Evolutionary conservation across 2,329 filamentous ascomycete genomes (phyloP).

Genomic region (Pseudomassariella vexata): DNA sequence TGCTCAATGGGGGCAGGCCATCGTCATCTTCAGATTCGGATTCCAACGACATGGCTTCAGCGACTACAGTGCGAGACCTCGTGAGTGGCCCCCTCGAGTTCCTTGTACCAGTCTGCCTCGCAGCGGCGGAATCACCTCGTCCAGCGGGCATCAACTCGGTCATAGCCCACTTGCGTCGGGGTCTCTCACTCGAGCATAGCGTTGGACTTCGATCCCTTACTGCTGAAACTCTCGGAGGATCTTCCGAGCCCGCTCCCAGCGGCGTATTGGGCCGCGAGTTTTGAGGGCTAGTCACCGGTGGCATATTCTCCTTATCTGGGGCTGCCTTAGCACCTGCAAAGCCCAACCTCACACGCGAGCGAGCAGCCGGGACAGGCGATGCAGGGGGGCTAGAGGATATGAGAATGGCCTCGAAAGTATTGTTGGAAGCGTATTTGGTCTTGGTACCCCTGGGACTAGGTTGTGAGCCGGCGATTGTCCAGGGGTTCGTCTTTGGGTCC

Average conservation of each 20-base stretch:
- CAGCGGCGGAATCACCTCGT: too few species aligned
- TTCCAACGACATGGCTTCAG: neutral
- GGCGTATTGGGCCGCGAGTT: conserved; percentile 10
- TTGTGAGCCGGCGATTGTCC: conserved; percentile 39
- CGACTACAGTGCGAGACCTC: conserved; percentile 6
- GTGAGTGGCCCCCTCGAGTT: too few species aligned
- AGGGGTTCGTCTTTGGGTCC: conserved; percentile 24
- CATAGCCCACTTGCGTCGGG: conserved; percentile 19
- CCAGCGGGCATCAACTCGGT: conserved; percentile 21
- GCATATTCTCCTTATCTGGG: too few species aligned
- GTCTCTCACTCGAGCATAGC: conserved; percentile 10
- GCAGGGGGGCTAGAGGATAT: conserved; percentile 38
- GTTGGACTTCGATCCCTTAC: conserved; percentile 10
- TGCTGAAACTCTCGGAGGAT: neutral
- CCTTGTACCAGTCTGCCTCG: too few species aligned
- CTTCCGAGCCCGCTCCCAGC: conserved; percentile 1
- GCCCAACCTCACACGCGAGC: conserved; percentile 15
- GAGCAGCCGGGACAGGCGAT: conserved; percentile 22
- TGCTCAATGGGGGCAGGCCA: conserved; percentile 20
- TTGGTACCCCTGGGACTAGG: conserved; percentile 29
- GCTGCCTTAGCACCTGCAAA: too few species aligned
- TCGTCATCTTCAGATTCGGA: conserved; percentile 5
- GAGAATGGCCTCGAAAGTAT: conserved; percentile 31
- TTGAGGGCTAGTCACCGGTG: conserved; percentile 1
- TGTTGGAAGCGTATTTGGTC: conserved; percentile 3